A percentile compares a stretch with the other conserved stretches of the same genome.
Evolutionary conservation across 1,139 yeast species (phyloP).

Genomic region (Lodderomyces beijingensis): DNA sequence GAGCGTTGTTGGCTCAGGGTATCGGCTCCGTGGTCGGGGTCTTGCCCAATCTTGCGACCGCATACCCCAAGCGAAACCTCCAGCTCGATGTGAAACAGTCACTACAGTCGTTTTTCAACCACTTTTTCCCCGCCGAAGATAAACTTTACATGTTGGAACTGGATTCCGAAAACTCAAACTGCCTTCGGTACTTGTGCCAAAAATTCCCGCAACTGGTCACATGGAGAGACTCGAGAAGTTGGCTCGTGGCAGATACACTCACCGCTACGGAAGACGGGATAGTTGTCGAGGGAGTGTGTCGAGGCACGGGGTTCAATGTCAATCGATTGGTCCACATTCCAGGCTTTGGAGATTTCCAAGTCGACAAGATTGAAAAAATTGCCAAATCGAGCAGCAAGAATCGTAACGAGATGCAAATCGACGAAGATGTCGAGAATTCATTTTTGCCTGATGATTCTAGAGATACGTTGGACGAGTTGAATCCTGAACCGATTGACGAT

Average conservation of each 20-base stretch:
- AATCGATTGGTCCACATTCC: conserved; percentile 82
- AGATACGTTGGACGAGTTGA: conserved; percentile 65
- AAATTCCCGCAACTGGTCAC: conserved; percentile 77
- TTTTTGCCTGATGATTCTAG: conserved; percentile 49
- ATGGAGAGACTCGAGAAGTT: conserved; percentile 93
- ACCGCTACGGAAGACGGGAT: conserved; percentile 29
- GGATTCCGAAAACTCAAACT: conserved; percentile 63
- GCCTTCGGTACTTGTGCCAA: conserved; percentile 75
- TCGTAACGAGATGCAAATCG: conserved; percentile 22
- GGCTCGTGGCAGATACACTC: conserved; percentile 68
- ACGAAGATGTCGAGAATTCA: conserved; percentile 20
- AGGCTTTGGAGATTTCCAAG: conserved; percentile 84
- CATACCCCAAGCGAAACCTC: conserved; percentile 70
- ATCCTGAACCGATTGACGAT: conserved; percentile 55
- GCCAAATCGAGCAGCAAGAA: conserved; percentile 11
- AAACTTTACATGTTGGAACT: conserved; percentile 69
- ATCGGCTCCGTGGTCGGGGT: conserved; percentile 80
- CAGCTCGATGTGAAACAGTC: conserved; percentile 79
- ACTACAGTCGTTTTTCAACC: conserved; percentile 73
- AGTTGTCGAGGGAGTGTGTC: conserved; percentile 73
- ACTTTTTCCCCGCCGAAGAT: conserved; percentile 77
- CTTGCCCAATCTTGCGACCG: conserved; percentile 64
- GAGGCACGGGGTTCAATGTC: conserved; percentile 81
- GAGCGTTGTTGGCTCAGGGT: conserved; percentile 91
- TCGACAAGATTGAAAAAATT: conserved; percentile 60